Conservation (phyloP, 129 eudicot species). For the Arctium minus region DNA sequence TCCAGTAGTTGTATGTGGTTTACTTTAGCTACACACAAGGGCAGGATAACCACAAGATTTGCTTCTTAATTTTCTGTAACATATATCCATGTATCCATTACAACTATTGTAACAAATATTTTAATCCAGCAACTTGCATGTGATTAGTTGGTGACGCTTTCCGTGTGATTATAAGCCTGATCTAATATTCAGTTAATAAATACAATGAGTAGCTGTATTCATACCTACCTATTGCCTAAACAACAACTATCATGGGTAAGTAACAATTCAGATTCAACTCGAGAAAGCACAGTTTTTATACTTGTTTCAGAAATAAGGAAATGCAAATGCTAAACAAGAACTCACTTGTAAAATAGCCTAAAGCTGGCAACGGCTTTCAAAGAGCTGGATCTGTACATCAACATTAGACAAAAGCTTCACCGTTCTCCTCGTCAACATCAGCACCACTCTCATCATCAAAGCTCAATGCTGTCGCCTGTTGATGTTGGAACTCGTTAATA, state of each 20-base stretch:
- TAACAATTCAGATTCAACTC: constrained; percentile 11
- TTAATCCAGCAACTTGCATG: not conserved
- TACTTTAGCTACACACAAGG: constrained; percentile 2
- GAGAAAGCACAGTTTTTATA: not conserved
- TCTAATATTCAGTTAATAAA: not conserved
- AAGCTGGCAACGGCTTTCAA: not conserved
- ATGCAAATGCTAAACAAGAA: constrained; percentile 3
- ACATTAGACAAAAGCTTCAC: constrained; percentile 13
- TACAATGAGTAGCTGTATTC: not conserved
- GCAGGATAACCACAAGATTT: not conserved
- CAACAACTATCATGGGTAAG: constrained; percentile 10
- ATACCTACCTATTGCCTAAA: not conserved
- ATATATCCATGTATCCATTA: not conserved
- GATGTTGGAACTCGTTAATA: constrained; percentile 45
- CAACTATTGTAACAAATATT: not conserved
- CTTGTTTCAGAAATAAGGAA: constrained; percentile 1
- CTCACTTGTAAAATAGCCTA: not conserved
- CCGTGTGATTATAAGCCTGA: not conserved
- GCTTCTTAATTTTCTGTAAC: not conserved
- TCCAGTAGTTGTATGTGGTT: not conserved
- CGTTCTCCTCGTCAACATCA: constrained; percentile 32
- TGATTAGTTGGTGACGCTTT: not conserved
- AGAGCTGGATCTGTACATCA: not conserved
- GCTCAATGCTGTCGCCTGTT: constrained; percentile 36
- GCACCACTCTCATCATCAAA: constrained; percentile 35